A percentile compares a stretch with the other conserved stretches of the same genome.
phyloP scores from a whole-genome alignment of 352 stramenopile genomes.

The Pythium folliculosum region DNA sequence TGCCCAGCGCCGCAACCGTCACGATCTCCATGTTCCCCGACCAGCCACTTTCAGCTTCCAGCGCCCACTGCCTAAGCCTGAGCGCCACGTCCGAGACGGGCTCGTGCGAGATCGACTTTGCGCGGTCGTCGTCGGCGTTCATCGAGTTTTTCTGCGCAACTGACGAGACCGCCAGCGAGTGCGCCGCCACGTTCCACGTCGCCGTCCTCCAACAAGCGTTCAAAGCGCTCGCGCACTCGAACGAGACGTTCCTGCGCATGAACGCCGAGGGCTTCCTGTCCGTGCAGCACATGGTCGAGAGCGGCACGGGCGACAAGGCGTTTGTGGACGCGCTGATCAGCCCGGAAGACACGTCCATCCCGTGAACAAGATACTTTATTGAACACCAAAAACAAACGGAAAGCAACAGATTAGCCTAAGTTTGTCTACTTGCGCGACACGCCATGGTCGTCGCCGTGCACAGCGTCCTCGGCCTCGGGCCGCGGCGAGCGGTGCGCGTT shows the following conservation, averaged over 20 bases:
- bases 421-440: neutral
- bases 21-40: conserved; percentile 68
- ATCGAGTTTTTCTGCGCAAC: conserved; percentile 79
- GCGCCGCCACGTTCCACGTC: conserved; percentile 74
- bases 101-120: conserved; percentile 83
- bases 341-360: conserved; percentile 54
- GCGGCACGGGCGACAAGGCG: conserved; percentile 61
- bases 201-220: conserved; percentile 81
- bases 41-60: conserved; percentile 6
- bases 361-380: neutral
- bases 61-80: conserved; percentile 42
- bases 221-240: conserved; percentile 72
- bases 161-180: conserved; percentile 21
- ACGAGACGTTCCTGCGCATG: conserved; percentile 84
- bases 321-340: conserved; percentile 84
- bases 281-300: conserved; percentile 47
- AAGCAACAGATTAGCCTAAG: too few relatives aligned
- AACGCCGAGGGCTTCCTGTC: conserved; percentile 80
- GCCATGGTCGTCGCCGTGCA: neutral
- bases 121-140: conserved; percentile 66
- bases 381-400: neutral
- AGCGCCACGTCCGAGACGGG: conserved; percentile 72
- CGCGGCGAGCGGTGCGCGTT: conserved; percentile 23
- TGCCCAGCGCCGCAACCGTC: conserved; percentile 78
- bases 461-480: conserved; percentile 14